A percentile compares a stretch with the other conserved stretches of the same genome.
Conservation (phyloP, 2,329 filamentous ascomycete genomes). For the Sporothrix pallida region DNA sequence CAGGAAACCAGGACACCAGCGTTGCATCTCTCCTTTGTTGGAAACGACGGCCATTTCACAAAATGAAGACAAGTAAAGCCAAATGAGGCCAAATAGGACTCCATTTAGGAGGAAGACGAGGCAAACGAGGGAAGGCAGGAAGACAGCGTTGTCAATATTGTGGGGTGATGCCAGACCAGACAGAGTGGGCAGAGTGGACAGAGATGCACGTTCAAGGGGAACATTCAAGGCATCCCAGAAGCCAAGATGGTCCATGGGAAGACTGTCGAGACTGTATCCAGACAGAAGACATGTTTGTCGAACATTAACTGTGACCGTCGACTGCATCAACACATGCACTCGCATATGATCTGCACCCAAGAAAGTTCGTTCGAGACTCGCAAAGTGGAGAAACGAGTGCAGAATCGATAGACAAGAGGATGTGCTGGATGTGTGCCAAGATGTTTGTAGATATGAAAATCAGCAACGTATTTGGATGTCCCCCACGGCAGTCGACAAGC, state of each 20-base stretch:
- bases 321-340: neutral
- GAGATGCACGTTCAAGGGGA: neutral
- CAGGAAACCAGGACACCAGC: slow-evolving; percentile 10
- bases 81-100: too few species aligned
- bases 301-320: too few species aligned
- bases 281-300: neutral
- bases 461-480: too few species aligned
- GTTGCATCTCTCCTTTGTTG: slow-evolving; percentile 14
- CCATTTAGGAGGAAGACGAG: neutral
- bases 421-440: too few species aligned
- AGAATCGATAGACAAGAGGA: neutral
- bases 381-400: neutral
- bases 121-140: neutral
- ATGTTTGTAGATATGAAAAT: too few species aligned
- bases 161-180: too few species aligned
- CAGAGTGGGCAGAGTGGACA: neutral
- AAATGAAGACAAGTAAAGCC: neutral
- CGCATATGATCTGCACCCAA: neutral
- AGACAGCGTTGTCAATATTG: too few species aligned
- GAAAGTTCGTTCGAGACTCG: neutral
- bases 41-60: slow-evolving; percentile 4
- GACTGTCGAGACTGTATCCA: neutral
- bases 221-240: neutral
- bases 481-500: neutral
- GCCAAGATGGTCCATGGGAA: neutral